These are phyloP conservation scores for Ballota nigra DNA, from an alignment of 257 asterid genomes.

Conservation along the genomic window DNA sequence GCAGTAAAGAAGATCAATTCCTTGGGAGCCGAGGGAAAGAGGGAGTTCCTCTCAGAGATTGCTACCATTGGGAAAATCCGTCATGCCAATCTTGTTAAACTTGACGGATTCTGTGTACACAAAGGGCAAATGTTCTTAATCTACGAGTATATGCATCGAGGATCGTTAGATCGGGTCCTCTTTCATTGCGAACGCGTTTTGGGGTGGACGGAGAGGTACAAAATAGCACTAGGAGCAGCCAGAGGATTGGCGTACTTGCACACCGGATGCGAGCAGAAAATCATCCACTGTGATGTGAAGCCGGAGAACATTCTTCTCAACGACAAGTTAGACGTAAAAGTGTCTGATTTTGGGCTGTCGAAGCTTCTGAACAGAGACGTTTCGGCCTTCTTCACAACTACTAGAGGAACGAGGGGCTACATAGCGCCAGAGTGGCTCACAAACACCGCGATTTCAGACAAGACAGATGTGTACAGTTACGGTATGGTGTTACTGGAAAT, in stretches of 20 bases:
- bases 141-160: constrained; percentile 8
- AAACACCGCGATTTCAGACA: background rate
- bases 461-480: constrained; percentile 5
- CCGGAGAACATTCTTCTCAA: constrained; percentile 8
- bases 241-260: background rate
- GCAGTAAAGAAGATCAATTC: constrained; percentile 7
- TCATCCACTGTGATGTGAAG: constrained; percentile 20
- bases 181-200: background rate
- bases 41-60: constrained; percentile 8
- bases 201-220: background rate
- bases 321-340: background rate
- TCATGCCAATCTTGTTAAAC: constrained; percentile 8
- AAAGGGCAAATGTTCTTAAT: background rate
- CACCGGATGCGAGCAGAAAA: background rate
- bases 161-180: background rate
- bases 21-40: constrained; percentile 8
- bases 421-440: constrained; percentile 10
- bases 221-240: constrained; percentile 7
- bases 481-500: constrained; percentile 12
- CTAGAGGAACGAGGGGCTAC: constrained; percentile 11
- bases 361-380: background rate
- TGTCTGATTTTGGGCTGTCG: constrained; percentile 19
- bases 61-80: constrained; percentile 1
- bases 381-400: background rate
- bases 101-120: constrained; percentile 4